phyloP scores from a whole-genome alignment of 352 stramenopile genomes.

The Phytopythium chamaehyphon region DNA sequence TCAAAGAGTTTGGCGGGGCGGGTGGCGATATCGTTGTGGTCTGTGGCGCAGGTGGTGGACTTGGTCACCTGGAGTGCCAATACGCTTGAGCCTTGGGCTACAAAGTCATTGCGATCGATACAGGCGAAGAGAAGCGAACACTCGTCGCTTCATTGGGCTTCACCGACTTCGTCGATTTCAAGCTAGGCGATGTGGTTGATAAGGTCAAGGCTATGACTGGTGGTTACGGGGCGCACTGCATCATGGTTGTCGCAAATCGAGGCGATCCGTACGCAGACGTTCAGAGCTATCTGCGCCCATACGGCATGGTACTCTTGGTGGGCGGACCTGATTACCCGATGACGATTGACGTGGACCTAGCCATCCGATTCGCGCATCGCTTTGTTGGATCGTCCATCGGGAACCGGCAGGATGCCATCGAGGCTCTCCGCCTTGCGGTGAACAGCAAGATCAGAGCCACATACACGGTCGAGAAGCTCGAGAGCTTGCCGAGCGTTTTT shows the following conservation, averaged over 20 bases:
- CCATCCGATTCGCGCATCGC: conserved; percentile 29
- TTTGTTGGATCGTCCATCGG: conserved; percentile 50
- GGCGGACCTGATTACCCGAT: conserved; percentile 52
- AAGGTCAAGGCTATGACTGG: conserved; percentile 35
- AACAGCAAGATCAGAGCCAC: conserved; percentile 39
- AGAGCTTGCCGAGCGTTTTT: conserved; percentile 35
- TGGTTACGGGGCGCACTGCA: conserved; percentile 42
- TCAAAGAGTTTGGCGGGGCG: conserved; percentile 49
- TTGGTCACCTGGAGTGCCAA: conserved; percentile 80
- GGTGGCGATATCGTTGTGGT: conserved; percentile 47
- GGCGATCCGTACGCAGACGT: conserved; percentile 44
- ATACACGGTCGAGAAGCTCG: conserved; percentile 31
- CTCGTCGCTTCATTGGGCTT: conserved; percentile 56
- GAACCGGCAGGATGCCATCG: conserved; percentile 50
- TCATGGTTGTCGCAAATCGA: conserved; percentile 68
- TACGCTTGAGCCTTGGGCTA: conserved; percentile 58
- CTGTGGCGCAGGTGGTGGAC: conserved; percentile 50
- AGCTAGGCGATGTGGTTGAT: conserved; percentile 36
- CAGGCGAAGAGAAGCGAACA: conserved; percentile 49
- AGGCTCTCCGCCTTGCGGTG: conserved; percentile 45
- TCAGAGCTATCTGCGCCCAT: conserved; percentile 53
- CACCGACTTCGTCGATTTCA: conserved; percentile 66
- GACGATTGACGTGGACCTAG: conserved; percentile 18
- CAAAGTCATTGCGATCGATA: conserved; percentile 69
- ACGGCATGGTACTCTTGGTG: conserved; percentile 66